Conservation (phyloP, 345 rosid genomes). For the Aegle marmelos region DNA sequence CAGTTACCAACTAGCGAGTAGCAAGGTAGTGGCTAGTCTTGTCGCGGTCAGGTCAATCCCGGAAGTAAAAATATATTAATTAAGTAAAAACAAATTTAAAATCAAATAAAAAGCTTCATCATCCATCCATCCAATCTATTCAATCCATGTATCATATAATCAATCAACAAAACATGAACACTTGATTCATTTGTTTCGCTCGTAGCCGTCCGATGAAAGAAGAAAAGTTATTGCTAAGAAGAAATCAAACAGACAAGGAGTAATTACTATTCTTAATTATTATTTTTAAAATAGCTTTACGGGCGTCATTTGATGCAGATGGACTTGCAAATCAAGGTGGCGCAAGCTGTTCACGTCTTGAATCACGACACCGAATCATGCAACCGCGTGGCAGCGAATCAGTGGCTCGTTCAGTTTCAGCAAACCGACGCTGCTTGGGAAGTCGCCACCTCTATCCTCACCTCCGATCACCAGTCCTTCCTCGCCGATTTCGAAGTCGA, state of each 20-base stretch:
- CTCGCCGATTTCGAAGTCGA: constrained; percentile 67
- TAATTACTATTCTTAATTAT: neutral
- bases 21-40: neutral
- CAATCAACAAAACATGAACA: neutral
- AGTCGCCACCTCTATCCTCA: constrained; percentile 84
- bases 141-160: neutral
- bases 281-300: constrained; percentile 7
- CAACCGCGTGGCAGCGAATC: constrained; percentile 94
- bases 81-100: neutral
- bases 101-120: neutral
- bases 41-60: neutral
- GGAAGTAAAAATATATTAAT: neutral
- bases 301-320: constrained; percentile 26
- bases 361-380: constrained; percentile 89
- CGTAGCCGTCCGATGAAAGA: constrained; percentile 17
- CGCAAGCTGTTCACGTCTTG: constrained; percentile 83
- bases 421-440: constrained; percentile 91
- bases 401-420: constrained; percentile 95
- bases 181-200: neutral
- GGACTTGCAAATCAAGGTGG: constrained; percentile 87
- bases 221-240: neutral
- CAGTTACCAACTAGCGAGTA: too few relatives aligned
- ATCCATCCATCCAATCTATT: neutral
- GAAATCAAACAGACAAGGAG: constrained; percentile 1
- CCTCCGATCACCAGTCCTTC: constrained; percentile 55